phyloP scores from a whole-genome alignment of 1,139 yeast species.

The Geotrichum macrosporum region DNA sequence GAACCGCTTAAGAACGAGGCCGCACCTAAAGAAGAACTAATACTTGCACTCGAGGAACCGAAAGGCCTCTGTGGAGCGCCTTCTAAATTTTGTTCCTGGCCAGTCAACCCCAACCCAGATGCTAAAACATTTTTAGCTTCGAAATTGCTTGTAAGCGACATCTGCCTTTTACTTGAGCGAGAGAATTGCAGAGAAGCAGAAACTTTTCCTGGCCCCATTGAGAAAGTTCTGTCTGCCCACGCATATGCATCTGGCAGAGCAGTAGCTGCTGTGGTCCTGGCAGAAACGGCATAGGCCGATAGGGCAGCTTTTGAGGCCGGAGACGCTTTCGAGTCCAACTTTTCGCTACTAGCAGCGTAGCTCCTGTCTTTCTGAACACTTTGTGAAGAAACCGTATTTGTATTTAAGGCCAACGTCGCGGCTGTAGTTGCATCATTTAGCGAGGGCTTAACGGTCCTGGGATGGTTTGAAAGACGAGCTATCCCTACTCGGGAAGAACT shows the following conservation, averaged over 20 bases:
- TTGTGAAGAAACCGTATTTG: background rate
- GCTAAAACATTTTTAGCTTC: background rate
- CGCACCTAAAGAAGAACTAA: background rate
- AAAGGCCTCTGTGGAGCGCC: background rate
- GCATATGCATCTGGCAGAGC: constrained; percentile 39
- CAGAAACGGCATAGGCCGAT: constrained; percentile 33
- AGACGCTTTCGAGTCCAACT: background rate
- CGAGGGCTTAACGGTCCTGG: background rate
- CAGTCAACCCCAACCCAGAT: background rate
- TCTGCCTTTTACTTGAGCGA: background rate
- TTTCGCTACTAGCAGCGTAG: too few relatives aligned
- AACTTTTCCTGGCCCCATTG: background rate
- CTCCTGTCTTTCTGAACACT: too few relatives aligned
- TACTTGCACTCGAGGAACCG: background rate
- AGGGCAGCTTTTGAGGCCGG: constrained; percentile 33
- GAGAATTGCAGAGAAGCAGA: background rate
- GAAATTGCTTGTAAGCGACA: background rate
- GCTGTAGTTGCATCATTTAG: background rate
- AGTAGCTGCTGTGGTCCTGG: constrained; percentile 36
- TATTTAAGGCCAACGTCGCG: background rate
- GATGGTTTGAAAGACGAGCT: too few relatives aligned
- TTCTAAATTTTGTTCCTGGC: background rate
- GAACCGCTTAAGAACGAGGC: background rate
- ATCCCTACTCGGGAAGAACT: background rate
- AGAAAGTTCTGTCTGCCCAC: constrained; percentile 29